Base-by-base conservation (phyloP, 1,284 basidiomycete genomes). In the Heterobasidion occidentale region DNA sequence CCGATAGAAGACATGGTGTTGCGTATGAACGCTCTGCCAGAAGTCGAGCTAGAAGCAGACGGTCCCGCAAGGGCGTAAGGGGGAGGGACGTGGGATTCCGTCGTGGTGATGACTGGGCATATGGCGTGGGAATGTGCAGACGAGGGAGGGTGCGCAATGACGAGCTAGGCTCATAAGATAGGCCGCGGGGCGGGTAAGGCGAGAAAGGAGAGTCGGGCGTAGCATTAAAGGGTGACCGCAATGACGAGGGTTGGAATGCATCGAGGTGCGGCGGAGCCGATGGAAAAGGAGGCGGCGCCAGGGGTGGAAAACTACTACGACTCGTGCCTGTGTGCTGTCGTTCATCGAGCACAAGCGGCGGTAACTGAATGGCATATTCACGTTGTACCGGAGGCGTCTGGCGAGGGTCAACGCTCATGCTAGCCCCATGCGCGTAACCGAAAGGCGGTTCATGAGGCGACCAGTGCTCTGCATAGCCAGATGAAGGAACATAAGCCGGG, bases 111-210 rank as follows among this genome's bases (percentile, higher is more conserved):
- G 49, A 14, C 27, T 51, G 49, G 17, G 81, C 78, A 61, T 81
- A 84, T 9, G 84, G 83, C 19, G 84, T 83, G 8, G 83, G 79
- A 52, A 86, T 68, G 56, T 64, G 62, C 57, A 77, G 67, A n/a
- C 53, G 59, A 33, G 58, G 55, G 9, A 61, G 55, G 55, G 56
- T 9, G 48, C 50, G 50, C 27, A 35, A 17, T 15, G 47, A 19
- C 19, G 50, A 34, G 36, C 34, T 12, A 44, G 54, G 17, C 17
- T 17, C 17, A 15, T 48, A 42, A 19, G 46, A n/a, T 27, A 52
- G 35, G 7, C 53, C 54, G 44, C 42, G 33, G 62, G 78, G 67
- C 65, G 73, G 62, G 62, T 74, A 78, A 69, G 79, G 73, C 38
- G 74, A 68, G 65, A 77, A 76, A 14, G 72, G 66, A 42, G 68